Base-by-base conservation (phyloP, 805 yeast genomes). In the Candida montana region DNA sequence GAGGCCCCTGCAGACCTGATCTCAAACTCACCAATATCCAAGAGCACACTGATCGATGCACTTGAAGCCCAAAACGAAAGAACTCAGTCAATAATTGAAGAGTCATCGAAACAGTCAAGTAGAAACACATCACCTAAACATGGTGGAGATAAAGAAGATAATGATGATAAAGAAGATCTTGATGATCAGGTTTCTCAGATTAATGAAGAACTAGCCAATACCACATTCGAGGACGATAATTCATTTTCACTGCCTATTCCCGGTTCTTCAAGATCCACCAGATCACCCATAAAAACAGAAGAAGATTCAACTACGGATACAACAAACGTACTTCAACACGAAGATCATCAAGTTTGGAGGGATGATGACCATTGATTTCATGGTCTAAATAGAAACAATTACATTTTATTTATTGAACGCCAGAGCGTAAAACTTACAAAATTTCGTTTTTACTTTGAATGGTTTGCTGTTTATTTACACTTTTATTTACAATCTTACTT, bases 191-290 rank as follows among this genome's bases (percentile, higher is more conserved):
- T 21, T 28, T 36, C 35, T 7, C 30, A 40, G 31, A 17, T 48
- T 28, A 15, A 35, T 18, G 32, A 45, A 16, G 34, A 39, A 5
- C 31, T 39, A 10, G 34, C 41, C 11, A 16, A 36, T 28, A 16
- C 16, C 2, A 31, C 40, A 13, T 18, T 31, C 6, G 40, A 37
- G 17, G 63, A 59, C 42, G 77, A 75, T 45, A 75, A 73, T 49
- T 74, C 80, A 2, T 75, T 75, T 52, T 72, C 79, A 1, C 51
- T 75, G 38, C 80, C 80, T 32, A 56, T 51, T 48, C 72, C 59
- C 39, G 61, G 63, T 1, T 48, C 54, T 1, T 45, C 55, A 1
- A 40, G 54, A 31, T 31, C 41, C 3, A 30, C 21, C 17, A 40
- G 29, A 28, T 31, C 43, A 17, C 35, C 38, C 19, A 27, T 9